Conservation (phyloP, 495 filamentous ascomycete genomes). For the Choiromyces venosus region DNA sequence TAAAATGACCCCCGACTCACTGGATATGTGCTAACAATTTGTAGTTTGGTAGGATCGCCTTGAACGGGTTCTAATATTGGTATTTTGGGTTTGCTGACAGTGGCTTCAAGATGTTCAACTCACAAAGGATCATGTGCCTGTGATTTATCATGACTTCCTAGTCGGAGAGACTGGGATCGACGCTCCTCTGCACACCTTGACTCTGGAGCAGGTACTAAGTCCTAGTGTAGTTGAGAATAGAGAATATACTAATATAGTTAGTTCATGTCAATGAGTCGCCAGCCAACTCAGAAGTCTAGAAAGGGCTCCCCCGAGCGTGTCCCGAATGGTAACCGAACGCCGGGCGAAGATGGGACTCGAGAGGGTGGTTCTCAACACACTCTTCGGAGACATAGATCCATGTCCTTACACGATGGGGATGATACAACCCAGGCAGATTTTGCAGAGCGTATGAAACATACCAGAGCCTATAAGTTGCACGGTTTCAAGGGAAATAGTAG, state of each 20-base stretch:
- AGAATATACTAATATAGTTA: conserved; percentile 21
- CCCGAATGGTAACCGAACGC: conserved; percentile 12
- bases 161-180: conserved; percentile 98
- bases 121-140: conserved; percentile 96
- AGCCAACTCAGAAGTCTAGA: conserved; percentile 46
- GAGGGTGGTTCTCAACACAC: conserved; percentile 20
- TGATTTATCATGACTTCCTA: conserved; percentile 98
- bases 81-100: conserved; percentile 6
- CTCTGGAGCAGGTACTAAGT: conserved; percentile 63
- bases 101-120: conserved; percentile 73
- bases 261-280: conserved; percentile 47
- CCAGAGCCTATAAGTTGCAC: conserved; percentile 83
- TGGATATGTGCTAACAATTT: conserved; percentile 12
- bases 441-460: conserved; percentile 93
- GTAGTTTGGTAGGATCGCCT: conserved; percentile 42
- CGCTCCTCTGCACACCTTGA: conserved; percentile 90
- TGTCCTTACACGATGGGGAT: conserved; percentile 50
- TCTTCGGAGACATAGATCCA: conserved; percentile 47
- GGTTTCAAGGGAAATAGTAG: conserved; percentile 95
- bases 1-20: not conserved
- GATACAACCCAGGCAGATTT: conserved; percentile 53
- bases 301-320: conserved; percentile 49
- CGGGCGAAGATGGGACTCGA: conserved; percentile 4
- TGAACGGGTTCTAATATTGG: not conserved
- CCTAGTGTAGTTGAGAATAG: not conserved